Evolutionary conservation across 768 basidiomycete species (phyloP), one percentile per base, ranked within the genome.

Genomic region (Pisolithus albus): DNA sequence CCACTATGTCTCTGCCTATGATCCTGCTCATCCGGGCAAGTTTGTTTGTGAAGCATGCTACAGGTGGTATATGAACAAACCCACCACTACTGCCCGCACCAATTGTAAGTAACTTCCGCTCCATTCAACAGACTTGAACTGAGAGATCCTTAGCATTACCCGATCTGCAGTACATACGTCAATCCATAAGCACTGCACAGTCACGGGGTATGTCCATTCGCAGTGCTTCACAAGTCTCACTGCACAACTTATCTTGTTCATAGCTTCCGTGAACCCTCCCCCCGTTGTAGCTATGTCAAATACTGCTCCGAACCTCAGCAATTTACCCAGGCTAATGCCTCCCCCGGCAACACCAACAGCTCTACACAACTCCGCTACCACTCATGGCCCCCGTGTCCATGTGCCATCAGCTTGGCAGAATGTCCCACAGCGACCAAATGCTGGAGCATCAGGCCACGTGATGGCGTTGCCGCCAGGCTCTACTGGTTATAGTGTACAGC

Each of bases 401-500:
- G n/a, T 51, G 24, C 50, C 50, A n/a, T 51, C 43, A 5, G 5
- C 46, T 19, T 47, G 28, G 46, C 32, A 47, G 11, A 32, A 21
- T 0, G 3, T 15, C 30, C 36, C 15, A 5, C 34, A 21, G 18
- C 13, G 13, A 6, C 46, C n/a, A n/a, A n/a, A n/a, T n/a, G n/a
- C n/a, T n/a, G n/a, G n/a, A n/a, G n/a, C n/a, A n/a, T n/a, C n/a
- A n/a, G n/a, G n/a, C n/a, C n/a, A n/a, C n/a, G n/a, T n/a, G n/a
- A n/a, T n/a, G n/a, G n/a, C n/a, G n/a, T n/a, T 47, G 18, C 46
- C 34, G 3, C 32, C 28, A 19, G 46, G 21, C 2, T 26, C 47
- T 24, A 15, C 36, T 4, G 46, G 51, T 34, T 52, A 52, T 24
- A 40, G 39, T 13, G 13, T 24, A 24, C 46, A 52, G 32, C 51